Percentiles rank a stretch among this genome's conserved stretches.
Evolutionary conservation across 2,329 filamentous ascomycete species (phyloP).

Genomic region (Phialophora expanda): DNA sequence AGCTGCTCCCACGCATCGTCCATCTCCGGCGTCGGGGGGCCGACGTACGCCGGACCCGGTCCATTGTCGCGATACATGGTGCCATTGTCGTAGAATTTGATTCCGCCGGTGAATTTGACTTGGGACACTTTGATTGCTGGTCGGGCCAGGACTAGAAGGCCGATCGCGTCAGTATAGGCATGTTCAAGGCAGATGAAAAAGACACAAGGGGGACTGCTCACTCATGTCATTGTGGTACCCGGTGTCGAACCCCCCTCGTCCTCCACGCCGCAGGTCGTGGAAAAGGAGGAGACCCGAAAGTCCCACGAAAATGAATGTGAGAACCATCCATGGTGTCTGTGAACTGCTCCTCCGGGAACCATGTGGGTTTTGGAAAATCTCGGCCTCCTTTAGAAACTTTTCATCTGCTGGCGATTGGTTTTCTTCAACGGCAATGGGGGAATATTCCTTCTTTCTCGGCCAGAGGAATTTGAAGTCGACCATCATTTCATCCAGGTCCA

Average conservation of each 20-base stretch:
- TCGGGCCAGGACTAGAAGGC: background rate
- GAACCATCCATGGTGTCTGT: background rate
- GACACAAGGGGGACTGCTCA: background rate
- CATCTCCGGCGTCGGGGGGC: constrained; percentile 4
- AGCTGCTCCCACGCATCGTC: constrained; percentile 14
- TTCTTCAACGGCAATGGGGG: background rate
- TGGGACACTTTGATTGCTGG: constrained; percentile 14
- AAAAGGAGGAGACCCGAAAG: constrained; percentile 8
- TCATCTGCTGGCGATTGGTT: background rate
- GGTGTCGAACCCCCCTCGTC: constrained; percentile 2
- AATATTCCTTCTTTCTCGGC: constrained; percentile 1
- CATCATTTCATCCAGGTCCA: constrained; percentile 16
- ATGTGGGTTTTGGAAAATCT: background rate
- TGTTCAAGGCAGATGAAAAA: background rate
- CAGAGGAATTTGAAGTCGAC: constrained; percentile 12
- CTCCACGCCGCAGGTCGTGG: constrained; percentile 7
- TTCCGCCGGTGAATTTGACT: constrained; percentile 10
- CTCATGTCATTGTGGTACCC: constrained; percentile 11
- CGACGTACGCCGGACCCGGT: constrained; percentile 8
- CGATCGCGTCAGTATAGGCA: background rate
- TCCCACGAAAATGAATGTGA: constrained; percentile 9
- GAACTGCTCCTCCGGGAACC: background rate
- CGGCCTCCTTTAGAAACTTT: constrained; percentile 2
- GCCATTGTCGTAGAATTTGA: constrained; percentile 10
- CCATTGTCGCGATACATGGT: constrained; percentile 14